Base-by-base conservation (phyloP, 2,329 filamentous ascomycete species). In the Aspergillus sergii region DNA sequence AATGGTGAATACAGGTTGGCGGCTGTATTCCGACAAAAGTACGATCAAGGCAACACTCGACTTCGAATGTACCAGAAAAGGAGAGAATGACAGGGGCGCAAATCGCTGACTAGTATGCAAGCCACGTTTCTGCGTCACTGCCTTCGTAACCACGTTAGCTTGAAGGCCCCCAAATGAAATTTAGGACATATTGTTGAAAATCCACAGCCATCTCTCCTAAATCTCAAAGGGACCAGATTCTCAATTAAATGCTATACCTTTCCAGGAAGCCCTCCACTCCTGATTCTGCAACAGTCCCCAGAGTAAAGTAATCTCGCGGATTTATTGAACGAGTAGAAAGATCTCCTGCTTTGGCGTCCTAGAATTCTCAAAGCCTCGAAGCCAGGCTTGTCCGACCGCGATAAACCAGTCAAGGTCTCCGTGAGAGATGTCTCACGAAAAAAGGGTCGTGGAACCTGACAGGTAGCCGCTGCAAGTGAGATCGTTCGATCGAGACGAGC, bases 1-100 rank as follows among this genome's bases (percentile, higher is more conserved):
- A 91, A 85, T 80, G 87, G 88, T 69, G 88, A 91, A 88, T 91
- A 88, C 88, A 88, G 83, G 76, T 88, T 89, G 85, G 76, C 86
- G 86, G 79, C 79, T 69, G 67, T 69, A 68, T 12, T 57, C 65
- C 62, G 71, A 75, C 73, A 68, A 68, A 41, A 43, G 21, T 39
- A 28, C 39, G 53, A 60, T n/a, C 58, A 46, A 57, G 50, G 41
- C 32, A 11, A 32, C 41, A 41, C 10, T 58, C 30, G 60, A 41
- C 60, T 54, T 61, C 63, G 58, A 39, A 34, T 50, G 30, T n/a
- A 63, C 39, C 58, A 66, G 61, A 53, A 65, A 69, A 65, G 54
- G 67, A 66, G 60, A 64, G 59, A 65, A 66, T 65, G 64, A 65
- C 64, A 69, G 68, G 67, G 67, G 68, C 68, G 73, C 67, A 65